Evolutionary conservation across 768 basidiomycete species (phyloP).

Genomic region (Boletus pseudopeckii): DNA sequence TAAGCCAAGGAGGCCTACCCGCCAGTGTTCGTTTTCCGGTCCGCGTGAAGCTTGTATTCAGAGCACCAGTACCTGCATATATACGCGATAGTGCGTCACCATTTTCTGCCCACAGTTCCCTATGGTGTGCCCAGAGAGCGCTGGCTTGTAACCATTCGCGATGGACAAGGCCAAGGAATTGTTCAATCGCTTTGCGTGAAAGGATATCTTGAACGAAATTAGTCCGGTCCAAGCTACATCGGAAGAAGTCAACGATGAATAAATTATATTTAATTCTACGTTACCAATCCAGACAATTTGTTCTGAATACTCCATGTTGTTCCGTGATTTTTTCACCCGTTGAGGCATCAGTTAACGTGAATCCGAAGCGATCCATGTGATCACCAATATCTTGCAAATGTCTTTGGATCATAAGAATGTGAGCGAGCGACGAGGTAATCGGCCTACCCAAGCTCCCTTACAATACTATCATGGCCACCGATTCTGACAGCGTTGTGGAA

Average conservation of each 20-base stretch:
- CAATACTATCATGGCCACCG: slow-evolving; percentile 84
- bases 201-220: slow-evolving; percentile 97
- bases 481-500: slow-evolving; percentile 82
- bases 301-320: slow-evolving; percentile 89
- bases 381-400: slow-evolving; percentile 56
- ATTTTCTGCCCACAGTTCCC: slow-evolving; percentile 96
- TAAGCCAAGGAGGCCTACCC: slow-evolving; percentile 39
- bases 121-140: slow-evolving; percentile 80
- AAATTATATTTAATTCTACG: not conserved
- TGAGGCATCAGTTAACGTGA: slow-evolving; percentile 71
- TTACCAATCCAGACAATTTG: slow-evolving; percentile 94
- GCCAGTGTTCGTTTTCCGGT: slow-evolving; percentile 93
- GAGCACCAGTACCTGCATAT: slow-evolving; percentile 89
- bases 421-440: not conserved
- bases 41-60: slow-evolving; percentile 95
- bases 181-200: slow-evolving; percentile 75
- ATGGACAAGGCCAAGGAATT: slow-evolving; percentile 76
- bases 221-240: slow-evolving; percentile 83
- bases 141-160: slow-evolving; percentile 70
- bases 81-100: slow-evolving; percentile 91
- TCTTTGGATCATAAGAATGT: slow-evolving; percentile 36
- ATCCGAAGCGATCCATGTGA: slow-evolving; percentile 78
- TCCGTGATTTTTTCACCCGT: slow-evolving; percentile 74
- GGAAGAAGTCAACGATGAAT: slow-evolving; percentile 2
- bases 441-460: slow-evolving; percentile 64